These are phyloP conservation scores for Athelia psychrophila DNA, from an alignment of 1,284 basidiomycete species.

Conservation along the genomic window DNA sequence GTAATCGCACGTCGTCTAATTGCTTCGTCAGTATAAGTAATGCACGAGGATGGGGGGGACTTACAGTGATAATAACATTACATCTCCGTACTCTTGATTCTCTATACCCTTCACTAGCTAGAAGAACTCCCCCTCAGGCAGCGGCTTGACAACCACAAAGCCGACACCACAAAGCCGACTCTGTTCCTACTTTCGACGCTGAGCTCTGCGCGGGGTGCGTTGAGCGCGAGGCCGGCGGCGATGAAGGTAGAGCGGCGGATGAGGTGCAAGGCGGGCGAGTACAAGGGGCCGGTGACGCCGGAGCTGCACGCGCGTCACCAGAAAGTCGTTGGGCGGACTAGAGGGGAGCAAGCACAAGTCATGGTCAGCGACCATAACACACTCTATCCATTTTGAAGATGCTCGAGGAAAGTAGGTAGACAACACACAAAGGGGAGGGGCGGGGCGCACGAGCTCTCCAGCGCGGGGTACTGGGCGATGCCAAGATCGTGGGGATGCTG, in stretches of 20 bases:
- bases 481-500: constrained; percentile 23
- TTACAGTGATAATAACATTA: neutral
- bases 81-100: too few species aligned
- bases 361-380: too few species aligned
- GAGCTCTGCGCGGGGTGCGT: constrained; percentile 59
- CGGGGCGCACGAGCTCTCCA: constrained; percentile 49
- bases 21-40: constrained; percentile 22
- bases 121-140: neutral
- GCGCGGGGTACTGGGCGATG: constrained; percentile 28
- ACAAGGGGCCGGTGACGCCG: constrained; percentile 63
- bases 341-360: constrained; percentile 20
- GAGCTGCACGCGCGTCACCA: constrained; percentile 67
- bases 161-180: too few species aligned
- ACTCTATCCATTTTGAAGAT: too few species aligned
- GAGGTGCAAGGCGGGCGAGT: constrained; percentile 65
- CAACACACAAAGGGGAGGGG: constrained; percentile 60
- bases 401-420: neutral
- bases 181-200: constrained; percentile 66
- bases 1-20: neutral
- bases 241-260: constrained; percentile 71
- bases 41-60: too few species aligned
- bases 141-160: neutral
- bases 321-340: constrained; percentile 68
- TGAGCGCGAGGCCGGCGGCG: constrained; percentile 63
- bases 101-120: too few species aligned